Evolutionary conservation across 768 basidiomycete species (phyloP).

Genomic region (Auriscalpium vulgare): DNA sequence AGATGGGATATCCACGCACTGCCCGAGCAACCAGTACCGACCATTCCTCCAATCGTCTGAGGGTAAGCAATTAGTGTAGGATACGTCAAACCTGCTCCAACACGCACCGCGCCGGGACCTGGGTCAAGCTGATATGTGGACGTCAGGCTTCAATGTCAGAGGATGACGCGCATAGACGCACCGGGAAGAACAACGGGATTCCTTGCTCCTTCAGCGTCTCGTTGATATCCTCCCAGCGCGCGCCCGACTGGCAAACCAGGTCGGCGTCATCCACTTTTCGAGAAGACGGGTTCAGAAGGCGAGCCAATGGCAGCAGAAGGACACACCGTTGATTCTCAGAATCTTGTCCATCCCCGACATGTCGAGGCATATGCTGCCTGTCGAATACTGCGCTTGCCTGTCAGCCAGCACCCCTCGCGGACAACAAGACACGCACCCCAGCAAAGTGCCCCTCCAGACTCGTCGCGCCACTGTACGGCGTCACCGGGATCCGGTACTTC

Average conservation of each 20-base stretch:
- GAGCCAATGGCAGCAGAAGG: background rate
- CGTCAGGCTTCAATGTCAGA: background rate
- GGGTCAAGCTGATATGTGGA: conserved; percentile 23
- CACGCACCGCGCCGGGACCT: conserved; percentile 38
- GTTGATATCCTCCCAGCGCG: conserved; percentile 77
- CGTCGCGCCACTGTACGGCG: conserved; percentile 79
- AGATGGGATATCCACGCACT: conserved; percentile 38
- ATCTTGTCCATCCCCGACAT: conserved; percentile 62
- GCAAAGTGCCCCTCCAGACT: conserved; percentile 83
- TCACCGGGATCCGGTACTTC: conserved; percentile 68
- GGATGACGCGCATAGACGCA: conserved; percentile 24
- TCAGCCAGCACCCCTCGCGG: no score
- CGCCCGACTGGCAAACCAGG: conserved; percentile 68
- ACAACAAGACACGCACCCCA: conserved; percentile 37
- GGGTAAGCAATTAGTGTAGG: background rate
- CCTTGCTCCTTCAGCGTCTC: conserved; percentile 54
- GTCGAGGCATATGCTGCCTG: conserved; percentile 62
- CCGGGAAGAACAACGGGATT: conserved; percentile 82
- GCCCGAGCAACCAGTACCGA: conserved; percentile 79
- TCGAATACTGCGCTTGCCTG: conserved; percentile 21
- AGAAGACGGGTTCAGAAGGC: background rate
- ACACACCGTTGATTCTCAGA: conserved; percentile 41
- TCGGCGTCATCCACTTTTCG: conserved; percentile 60
- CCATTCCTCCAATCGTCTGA: conserved; percentile 83
- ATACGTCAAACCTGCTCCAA: conserved; percentile 12